phyloP scores from a whole-genome alignment of 129 eudicot species.

The Sambucus nigra region DNA sequence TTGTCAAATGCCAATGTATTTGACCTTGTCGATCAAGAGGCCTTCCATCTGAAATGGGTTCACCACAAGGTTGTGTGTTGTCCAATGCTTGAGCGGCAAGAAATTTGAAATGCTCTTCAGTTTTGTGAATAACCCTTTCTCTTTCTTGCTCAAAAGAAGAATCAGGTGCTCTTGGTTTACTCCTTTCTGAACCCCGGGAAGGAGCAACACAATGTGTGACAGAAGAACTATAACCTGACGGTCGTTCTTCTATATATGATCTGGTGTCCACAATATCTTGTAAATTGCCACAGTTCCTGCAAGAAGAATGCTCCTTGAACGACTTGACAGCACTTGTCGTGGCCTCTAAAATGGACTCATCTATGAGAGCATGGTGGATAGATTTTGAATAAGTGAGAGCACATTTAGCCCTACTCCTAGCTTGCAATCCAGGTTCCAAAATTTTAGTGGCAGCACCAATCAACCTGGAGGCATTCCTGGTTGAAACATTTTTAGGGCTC shows the following conservation, averaged over 20 bases:
- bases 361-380: conserved; percentile 5
- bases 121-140: conserved; percentile 7
- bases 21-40: conserved; percentile 14
- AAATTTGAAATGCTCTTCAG: conserved; percentile 13
- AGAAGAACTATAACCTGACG: conserved; percentile 12
- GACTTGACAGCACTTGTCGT: background rate
- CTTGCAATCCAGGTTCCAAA: conserved; percentile 67
- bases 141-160: conserved; percentile 23
- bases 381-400: conserved; percentile 41
- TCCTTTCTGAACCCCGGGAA: conserved; percentile 16
- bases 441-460: conserved; percentile 76
- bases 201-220: conserved; percentile 7
- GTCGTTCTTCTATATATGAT: conserved; percentile 16
- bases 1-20: conserved; percentile 12
- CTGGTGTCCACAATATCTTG: conserved; percentile 23
- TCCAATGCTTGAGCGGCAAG: conserved; percentile 10
- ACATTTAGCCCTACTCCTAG: conserved; percentile 35
- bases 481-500: conserved; percentile 37
- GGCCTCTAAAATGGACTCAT: conserved; percentile 9
- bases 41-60: conserved; percentile 3
- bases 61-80: conserved; percentile 12
- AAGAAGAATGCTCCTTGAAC: conserved; percentile 27
- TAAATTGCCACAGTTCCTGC: conserved; percentile 49
- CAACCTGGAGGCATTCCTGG: conserved; percentile 45
- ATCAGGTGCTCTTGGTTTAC: conserved; percentile 17